Base-by-base conservation (phyloP, 805 yeast species). In the Maudiozyma pseudohumilis region DNA sequence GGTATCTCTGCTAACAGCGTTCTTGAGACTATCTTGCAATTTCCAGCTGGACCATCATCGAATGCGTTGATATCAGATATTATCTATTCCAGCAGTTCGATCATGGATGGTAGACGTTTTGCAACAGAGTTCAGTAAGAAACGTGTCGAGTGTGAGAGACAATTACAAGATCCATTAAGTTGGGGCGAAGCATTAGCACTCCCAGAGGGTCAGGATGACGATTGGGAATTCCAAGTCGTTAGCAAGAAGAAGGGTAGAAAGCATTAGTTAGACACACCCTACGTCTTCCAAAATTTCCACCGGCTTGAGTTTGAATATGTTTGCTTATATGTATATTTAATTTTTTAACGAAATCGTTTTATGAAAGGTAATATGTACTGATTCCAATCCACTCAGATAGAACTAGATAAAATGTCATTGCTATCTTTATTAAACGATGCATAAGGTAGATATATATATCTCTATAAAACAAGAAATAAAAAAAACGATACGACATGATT, bases 41-140 rank as follows among this genome's bases (percentile, higher is more conserved):
- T 89, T 44, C 96, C 96, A 25, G 61, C 72, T n/a, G 74, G 77
- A 28, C 49, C 69, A 6, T 95, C 86, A 48, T 75, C 94, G 0
- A 68, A 71, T 34, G 95, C 80, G 56, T 83, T 89, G 56, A 87
- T 89, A 54, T 80, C 95, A 2, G 98, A 89, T 53, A 85, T 96
- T 10, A 77, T 89, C 41, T 87, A 86, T 63, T 77, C 92, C 19
- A 82, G 86, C 42, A 81, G 94, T 29, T 73, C 88, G 3, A 80
- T 88, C 1, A 78, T 89, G 82, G 96, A 92, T 58, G 97, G 97
- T 18, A 77, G 95, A 55, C 71, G 95, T 47, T 89, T 88, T 66
- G 95, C 98, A 0, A 74, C 72, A 40, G 98, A 92, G 54, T 92
- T 92, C 57, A 68, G 80, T 55, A 81, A 79, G 61, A 77, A 82